Evolutionary conservation across 495 filamentous ascomycete genomes (phyloP), one percentile per base, ranked within the genome.

Genomic region (Chaetomium cochliodes): DNA sequence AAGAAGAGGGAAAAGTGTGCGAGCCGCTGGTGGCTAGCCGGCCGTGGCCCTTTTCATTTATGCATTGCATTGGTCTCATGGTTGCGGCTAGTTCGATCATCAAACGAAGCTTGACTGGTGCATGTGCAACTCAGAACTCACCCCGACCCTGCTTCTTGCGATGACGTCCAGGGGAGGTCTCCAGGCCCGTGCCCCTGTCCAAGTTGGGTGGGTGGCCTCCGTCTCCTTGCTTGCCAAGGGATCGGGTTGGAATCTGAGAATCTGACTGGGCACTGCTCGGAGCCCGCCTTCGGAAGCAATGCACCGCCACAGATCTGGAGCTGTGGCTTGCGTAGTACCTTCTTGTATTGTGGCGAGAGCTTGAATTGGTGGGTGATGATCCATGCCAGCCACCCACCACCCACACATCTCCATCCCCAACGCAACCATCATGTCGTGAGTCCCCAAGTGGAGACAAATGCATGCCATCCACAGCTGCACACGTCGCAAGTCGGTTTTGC

Each of bases 401-500:
- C 54, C 65, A 30, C 65, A 67, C 65, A 63, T 55, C 65, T n/a
- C 5, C 28, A 11, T 62, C 20, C 62, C 26, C 23, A 64, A 46
- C 60, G 33, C 53, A 57, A 63, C 61, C 39, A 25, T 18, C 37
- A 28, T 22, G 41, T 52, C 26, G 39, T 46, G 39, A 23, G 39
- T 41, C 60, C 50, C 55, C 49, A 13, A n/a, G 67, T 64, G 68
- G 69, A 66, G 58, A 50, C 71, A 71, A 67, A 73, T 71, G 62
- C 66, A 52, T 50, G 51, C 60, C 65, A 67, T 71, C 71, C 71
- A 73, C 71, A 67, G 71, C 67, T 60, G 52, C 53, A 61, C 63
- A 62, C 69, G 54, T 65, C 66, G 30, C 64, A n/a, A 13, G 20
- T 22, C 59, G n/a, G 12, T 42, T 18, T 37, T 58, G 46, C 42